Evolutionary conservation across 2,329 filamentous ascomycete genomes (phyloP).

Genomic region (Penicillium sp.): DNA sequence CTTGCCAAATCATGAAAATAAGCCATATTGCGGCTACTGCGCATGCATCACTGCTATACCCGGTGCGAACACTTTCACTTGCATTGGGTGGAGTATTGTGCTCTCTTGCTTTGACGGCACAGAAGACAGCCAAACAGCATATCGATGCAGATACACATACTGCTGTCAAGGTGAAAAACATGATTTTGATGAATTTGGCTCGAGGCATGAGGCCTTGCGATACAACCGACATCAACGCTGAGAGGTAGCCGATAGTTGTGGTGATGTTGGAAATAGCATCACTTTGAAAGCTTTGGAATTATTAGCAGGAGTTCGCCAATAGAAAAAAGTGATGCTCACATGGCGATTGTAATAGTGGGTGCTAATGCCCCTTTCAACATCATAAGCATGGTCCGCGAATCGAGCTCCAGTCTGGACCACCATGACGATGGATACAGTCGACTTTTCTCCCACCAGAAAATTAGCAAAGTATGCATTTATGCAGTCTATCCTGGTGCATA

Average conservation of each 20-base stretch:
- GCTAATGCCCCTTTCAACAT: constrained; percentile 55
- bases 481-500: background rate
- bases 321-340: constrained; percentile 48
- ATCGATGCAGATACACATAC: constrained; percentile 60
- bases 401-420: constrained; percentile 29
- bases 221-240: constrained; percentile 64
- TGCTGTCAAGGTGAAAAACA: constrained; percentile 58
- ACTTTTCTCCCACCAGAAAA: background rate
- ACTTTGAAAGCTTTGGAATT: constrained; percentile 45
- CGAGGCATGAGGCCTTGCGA: constrained; percentile 65
- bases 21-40: constrained; percentile 69
- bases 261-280: constrained; percentile 51
- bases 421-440: constrained; percentile 17
- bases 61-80: constrained; percentile 29
- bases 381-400: constrained; percentile 28
- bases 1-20: constrained; percentile 63
- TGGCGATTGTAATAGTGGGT: constrained; percentile 56
- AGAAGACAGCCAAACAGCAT: constrained; percentile 63
- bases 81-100: constrained; percentile 50
- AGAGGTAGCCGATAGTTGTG: constrained; percentile 54
- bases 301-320: background rate
- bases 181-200: constrained; percentile 69
- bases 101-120: constrained; percentile 62
- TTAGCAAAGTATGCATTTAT: background rate
- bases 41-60: constrained; percentile 68